A percentile compares a stretch with the other conserved stretches of the same genome.
Conservation (phyloP, 2,329 filamentous ascomycete genomes). For the Juglanconis oblonga region DNA sequence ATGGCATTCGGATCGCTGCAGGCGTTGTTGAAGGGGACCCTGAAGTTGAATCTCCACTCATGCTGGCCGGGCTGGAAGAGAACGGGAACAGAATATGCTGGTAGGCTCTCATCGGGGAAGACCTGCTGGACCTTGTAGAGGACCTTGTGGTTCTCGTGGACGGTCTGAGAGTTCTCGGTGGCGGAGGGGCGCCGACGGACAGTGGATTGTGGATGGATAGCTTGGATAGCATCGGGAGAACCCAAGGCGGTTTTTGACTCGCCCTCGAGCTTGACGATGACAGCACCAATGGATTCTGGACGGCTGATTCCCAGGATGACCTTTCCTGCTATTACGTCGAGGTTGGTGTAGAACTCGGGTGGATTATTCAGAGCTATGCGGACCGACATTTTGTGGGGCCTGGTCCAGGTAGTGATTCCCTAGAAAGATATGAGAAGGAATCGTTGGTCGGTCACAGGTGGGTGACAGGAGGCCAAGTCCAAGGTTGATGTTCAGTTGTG, state of each 20-base stretch:
- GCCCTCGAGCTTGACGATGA: slow-evolving; percentile 81
- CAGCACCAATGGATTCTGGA: slow-evolving; percentile 67
- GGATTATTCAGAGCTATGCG: slow-evolving; percentile 64
- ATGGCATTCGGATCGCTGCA: slow-evolving; percentile 56
- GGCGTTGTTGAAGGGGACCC: slow-evolving; percentile 73
- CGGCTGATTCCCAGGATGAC: slow-evolving; percentile 57
- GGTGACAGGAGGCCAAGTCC: background rate
- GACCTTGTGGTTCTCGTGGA: slow-evolving; percentile 66
- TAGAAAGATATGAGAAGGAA: background rate
- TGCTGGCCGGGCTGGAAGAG: slow-evolving; percentile 66
- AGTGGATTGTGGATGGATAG: slow-evolving; percentile 22
- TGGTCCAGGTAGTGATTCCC: background rate
- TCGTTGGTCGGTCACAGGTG: background rate
- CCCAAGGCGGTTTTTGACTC: slow-evolving; percentile 67
- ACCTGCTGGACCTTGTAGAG: slow-evolving; percentile 71
- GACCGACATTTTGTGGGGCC: slow-evolving; percentile 56
- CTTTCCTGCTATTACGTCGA: slow-evolving; percentile 68
- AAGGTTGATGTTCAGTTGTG: background rate
- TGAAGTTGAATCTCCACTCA: slow-evolving; percentile 76
- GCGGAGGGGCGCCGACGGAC: slow-evolving; percentile 22
- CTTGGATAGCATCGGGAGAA: slow-evolving; percentile 33
- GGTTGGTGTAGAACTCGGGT: slow-evolving; percentile 74
- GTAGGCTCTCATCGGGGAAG: slow-evolving; percentile 59
- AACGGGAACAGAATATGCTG: slow-evolving; percentile 39
- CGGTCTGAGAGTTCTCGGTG: slow-evolving; percentile 25